A percentile compares a stretch with the other conserved stretches of the same genome.
Evolutionary conservation across 1,284 basidiomycete genomes (phyloP).

Genomic region (Fomitopsis schrenkii): DNA sequence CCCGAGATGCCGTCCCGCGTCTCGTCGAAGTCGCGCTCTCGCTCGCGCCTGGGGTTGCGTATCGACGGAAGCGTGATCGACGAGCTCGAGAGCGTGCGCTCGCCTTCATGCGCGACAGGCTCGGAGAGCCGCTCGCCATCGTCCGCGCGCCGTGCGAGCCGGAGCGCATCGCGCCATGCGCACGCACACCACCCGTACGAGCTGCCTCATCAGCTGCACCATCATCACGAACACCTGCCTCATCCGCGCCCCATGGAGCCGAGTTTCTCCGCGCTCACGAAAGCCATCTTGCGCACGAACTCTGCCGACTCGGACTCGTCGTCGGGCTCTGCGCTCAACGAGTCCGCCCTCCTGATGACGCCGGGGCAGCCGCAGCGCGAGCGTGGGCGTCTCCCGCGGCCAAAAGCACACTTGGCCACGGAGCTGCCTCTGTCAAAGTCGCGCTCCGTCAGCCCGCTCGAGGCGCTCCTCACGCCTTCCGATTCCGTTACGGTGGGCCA

Average conservation of each 20-base stretch:
- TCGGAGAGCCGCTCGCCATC: slow-evolving; percentile 22
- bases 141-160: slow-evolving; percentile 19
- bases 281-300: slow-evolving; percentile 21
- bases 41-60: slow-evolving; percentile 12
- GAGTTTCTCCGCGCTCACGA: slow-evolving; percentile 19
- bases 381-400: slow-evolving; percentile 12
- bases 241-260: slow-evolving; percentile 18
- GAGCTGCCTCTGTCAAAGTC: slow-evolving; percentile 14
- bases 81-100: slow-evolving; percentile 21
- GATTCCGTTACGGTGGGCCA: neutral
- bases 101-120: slow-evolving; percentile 15
- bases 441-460: slow-evolving; percentile 22
- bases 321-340: slow-evolving; percentile 27
- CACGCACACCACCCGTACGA: slow-evolving; percentile 18
- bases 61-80: slow-evolving; percentile 16
- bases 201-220: slow-evolving; percentile 10
- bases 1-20: slow-evolving; percentile 12
- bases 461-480: slow-evolving; percentile 6
- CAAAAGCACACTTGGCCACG: slow-evolving; percentile 3
- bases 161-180: slow-evolving; percentile 21
- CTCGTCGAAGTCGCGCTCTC: slow-evolving; percentile 19
- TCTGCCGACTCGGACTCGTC: slow-evolving; percentile 19
- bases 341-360: slow-evolving; percentile 26
- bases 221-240: slow-evolving; percentile 12
- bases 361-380: slow-evolving; percentile 20